Evolutionary conservation across 1,284 basidiomycete genomes (phyloP).

Genomic region (Lentinula novae-zelandiae): DNA sequence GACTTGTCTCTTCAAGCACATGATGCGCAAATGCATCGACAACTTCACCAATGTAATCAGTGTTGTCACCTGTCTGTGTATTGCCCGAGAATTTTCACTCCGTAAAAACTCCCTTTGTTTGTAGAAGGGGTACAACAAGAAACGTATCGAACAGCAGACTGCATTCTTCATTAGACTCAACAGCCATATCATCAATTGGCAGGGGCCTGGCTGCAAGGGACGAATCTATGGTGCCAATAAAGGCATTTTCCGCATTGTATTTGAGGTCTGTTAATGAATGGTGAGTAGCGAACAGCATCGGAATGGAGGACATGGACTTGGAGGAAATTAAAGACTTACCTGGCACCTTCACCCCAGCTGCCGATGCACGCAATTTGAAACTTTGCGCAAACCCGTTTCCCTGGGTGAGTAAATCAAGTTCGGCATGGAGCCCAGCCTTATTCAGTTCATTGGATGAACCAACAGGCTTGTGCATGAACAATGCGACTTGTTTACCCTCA

Average conservation of each 20-base stretch:
- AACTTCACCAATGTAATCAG: conserved; percentile 14
- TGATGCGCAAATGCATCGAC: conserved; percentile 24
- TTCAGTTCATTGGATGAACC: background rate
- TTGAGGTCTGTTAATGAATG: conserved; percentile 8
- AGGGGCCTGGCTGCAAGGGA: background rate
- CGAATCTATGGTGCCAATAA: conserved; percentile 14
- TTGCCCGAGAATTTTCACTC: conserved; percentile 23
- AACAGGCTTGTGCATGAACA: background rate
- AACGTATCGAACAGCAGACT: conserved; percentile 13
- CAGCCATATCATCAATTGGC: background rate
- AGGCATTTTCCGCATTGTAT: conserved; percentile 14
- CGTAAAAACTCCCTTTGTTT: conserved; percentile 4
- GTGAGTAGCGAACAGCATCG: background rate
- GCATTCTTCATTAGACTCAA: background rate
- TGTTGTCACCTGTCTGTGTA: conserved; percentile 15
- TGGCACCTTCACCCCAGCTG: conserved; percentile 1
- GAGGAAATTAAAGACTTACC: background rate
- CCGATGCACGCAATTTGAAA: background rate
- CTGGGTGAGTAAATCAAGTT: background rate
- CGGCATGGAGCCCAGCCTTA: background rate
- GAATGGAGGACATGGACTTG: background rate
- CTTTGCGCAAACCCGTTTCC: background rate
- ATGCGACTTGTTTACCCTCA: conserved; percentile 7
- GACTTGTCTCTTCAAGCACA: conserved; percentile 17
- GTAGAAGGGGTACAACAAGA: conserved; percentile 17